These are phyloP conservation scores for Hanseniaspora thailandica DNA, from an alignment of 805 yeast genomes.

Conservation along the genomic window DNA sequence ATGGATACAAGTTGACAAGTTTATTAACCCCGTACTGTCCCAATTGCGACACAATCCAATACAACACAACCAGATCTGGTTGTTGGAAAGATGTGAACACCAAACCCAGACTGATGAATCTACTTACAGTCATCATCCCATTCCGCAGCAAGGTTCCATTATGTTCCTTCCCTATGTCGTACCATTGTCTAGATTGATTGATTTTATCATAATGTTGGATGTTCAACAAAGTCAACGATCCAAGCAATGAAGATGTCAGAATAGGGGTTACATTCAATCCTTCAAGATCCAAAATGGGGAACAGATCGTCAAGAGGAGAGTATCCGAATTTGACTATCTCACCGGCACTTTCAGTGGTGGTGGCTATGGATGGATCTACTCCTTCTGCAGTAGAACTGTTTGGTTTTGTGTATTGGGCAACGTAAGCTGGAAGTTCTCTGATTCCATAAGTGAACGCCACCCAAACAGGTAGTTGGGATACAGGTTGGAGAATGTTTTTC, in stretches of 20 bases:
- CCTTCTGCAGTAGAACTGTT: slow-evolving; percentile 31
- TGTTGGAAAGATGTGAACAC: slow-evolving; percentile 81
- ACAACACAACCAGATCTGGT: slow-evolving; percentile 68
- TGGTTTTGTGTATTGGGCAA: slow-evolving; percentile 4
- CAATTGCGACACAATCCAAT: slow-evolving; percentile 79
- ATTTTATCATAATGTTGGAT: slow-evolving; percentile 72
- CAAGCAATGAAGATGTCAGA: slow-evolving; percentile 65
- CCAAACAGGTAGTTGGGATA: slow-evolving; percentile 82
- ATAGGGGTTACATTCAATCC: slow-evolving; percentile 33
- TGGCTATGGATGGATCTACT: slow-evolving; percentile 20
- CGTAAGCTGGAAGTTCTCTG: slow-evolving; percentile 12
- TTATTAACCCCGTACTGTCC: slow-evolving; percentile 70
- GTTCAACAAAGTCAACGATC: slow-evolving; percentile 59
- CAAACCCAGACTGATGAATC: slow-evolving; percentile 65
- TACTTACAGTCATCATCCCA: slow-evolving; percentile 54
- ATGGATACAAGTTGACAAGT: slow-evolving; percentile 55
- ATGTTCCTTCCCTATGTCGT: slow-evolving; percentile 22
- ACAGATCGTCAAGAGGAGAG: slow-evolving; percentile 40
- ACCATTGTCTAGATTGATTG: slow-evolving; percentile 30
- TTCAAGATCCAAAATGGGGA: slow-evolving; percentile 4
- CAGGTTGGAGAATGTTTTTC: slow-evolving; percentile 66
- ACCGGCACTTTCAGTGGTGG: neutral
- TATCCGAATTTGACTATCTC: slow-evolving; percentile 18
- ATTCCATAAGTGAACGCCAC: slow-evolving; percentile 56
- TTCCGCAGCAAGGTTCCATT: slow-evolving; percentile 23